These are phyloP conservation scores for Vicia villosa DNA, from an alignment of 306 rosid species.

Conservation along the genomic window DNA sequence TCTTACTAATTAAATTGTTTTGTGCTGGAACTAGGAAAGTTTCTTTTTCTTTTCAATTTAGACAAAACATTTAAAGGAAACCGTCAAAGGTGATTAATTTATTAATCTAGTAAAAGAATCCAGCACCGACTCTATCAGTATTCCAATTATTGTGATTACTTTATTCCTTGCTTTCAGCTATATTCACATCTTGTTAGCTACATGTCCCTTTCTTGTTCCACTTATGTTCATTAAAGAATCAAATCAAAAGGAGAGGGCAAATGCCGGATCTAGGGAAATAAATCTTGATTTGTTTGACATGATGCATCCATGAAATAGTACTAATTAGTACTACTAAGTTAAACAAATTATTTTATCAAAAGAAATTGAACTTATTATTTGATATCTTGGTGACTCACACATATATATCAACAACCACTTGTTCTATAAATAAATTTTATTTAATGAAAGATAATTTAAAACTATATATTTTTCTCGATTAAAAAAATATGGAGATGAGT, in stretches of 20 bases:
- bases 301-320: background rate
- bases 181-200: slow-evolving; percentile 8
- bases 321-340: too few species aligned
- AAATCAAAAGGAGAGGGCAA: background rate
- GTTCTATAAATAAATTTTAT: too few species aligned
- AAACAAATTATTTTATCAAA: too few species aligned
- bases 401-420: too few species aligned
- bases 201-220: slow-evolving; percentile 33
- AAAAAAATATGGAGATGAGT: too few species aligned
- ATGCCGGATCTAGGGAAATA: slow-evolving; percentile 1
- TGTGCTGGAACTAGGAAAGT: background rate
- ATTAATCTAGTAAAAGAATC: slow-evolving; percentile 29
- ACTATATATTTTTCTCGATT: too few species aligned
- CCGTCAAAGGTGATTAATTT: background rate
- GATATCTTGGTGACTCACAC: too few species aligned
- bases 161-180: slow-evolving; percentile 43
- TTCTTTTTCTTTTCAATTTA: background rate
- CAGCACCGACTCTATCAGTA: slow-evolving; percentile 34
- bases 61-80: slow-evolving; percentile 12
- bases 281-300: background rate
- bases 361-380: too few species aligned
- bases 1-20: background rate
- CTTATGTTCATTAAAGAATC: slow-evolving; percentile 4
- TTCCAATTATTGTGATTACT: slow-evolving; percentile 2
- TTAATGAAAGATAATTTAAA: too few species aligned